Evolutionary conservation across 2,329 filamentous ascomycete genomes (phyloP), one percentile per base, ranked within the genome.

Genomic region (Penicillium vulpinum): DNA sequence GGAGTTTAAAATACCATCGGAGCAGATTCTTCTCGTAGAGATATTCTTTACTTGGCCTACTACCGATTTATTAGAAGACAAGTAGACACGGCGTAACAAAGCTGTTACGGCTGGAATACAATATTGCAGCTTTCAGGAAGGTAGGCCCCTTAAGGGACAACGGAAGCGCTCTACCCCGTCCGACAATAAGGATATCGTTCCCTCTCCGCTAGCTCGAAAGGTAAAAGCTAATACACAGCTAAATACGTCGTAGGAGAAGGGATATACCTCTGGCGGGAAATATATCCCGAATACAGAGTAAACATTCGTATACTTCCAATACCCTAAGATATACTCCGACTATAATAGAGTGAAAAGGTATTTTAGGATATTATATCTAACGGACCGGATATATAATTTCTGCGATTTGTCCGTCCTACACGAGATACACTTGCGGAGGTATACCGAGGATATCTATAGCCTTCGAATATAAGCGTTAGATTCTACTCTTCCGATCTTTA

Each of bases 381-480:
- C 5, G 18, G 36, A 39, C 18, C 36, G 18, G 5, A 39, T 2
- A 39, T 39, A 6, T 39, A 21, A 21, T 39, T 39, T 39, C 5
- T 39, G 18, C 18, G 18, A 39, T 21, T 21, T 39, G 5, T 39
- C 36, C n/a, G 36, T 39, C 36, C 36, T 39, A 10, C 18, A 39
- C 18, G 18, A 39, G n/a, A 39, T 39, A 4, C n/a, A 39, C 36
- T 39, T 39, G 5, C 9, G 9, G 36, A 13, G 36, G 9, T 9
- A 39, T 39, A 9, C 36, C 5, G n/a, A 39, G 4, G 22, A 4
- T 31, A 13, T 51, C 48, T 47, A 66, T 61, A 33, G 56, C 21
- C 62, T 66, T 65, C 41, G 47, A 54, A 59, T 46, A 54, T 61
- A 29, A 58, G 40, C 38, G 28, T 57, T 28, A 46, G 50, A 51